Evolutionary conservation across 2,329 filamentous ascomycete genomes (phyloP).

Genomic region (Beauveria australis): DNA sequence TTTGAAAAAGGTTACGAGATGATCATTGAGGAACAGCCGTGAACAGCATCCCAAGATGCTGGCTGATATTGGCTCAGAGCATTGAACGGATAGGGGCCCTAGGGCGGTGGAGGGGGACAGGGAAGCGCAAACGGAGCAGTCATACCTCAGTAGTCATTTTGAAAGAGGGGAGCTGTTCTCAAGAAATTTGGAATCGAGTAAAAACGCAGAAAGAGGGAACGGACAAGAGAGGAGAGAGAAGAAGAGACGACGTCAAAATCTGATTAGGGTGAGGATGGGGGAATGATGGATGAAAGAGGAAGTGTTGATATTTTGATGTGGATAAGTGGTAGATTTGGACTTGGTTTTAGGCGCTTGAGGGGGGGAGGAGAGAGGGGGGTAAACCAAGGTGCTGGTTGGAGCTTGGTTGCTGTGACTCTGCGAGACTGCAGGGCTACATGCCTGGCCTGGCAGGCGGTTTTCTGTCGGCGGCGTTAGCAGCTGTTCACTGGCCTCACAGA

Average conservation of each 20-base stretch:
- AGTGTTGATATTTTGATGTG: constrained; percentile 24
- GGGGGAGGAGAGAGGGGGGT: constrained; percentile 12
- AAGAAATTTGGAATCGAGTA: constrained; percentile 12
- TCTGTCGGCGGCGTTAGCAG: not conserved
- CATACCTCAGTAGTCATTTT: constrained; percentile 58
- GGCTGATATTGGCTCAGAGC: not conserved
- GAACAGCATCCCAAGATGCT: not conserved
- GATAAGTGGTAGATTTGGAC: constrained; percentile 18
- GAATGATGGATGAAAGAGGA: constrained; percentile 20
- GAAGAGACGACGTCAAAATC: constrained; percentile 15
- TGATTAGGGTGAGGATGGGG: constrained; percentile 17
- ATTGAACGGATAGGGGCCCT: not conserved
- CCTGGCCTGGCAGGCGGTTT: not conserved
- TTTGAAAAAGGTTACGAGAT: not conserved
- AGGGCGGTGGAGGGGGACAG: constrained; percentile 5
- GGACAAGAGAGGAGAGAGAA: constrained; percentile 9
- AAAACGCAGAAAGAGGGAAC: not conserved
- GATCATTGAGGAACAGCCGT: not conserved
- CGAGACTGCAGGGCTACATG: not conserved
- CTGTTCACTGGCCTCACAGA: not conserved
- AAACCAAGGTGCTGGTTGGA: not conserved
- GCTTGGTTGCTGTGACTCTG: not conserved
- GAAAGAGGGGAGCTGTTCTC: constrained; percentile 16
- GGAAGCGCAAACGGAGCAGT: constrained; percentile 17
- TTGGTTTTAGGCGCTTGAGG: constrained; percentile 13